Evolutionary conservation across 2,329 filamentous ascomycete genomes (phyloP).

Genomic region (Dothiorella sarmentorum): DNA sequence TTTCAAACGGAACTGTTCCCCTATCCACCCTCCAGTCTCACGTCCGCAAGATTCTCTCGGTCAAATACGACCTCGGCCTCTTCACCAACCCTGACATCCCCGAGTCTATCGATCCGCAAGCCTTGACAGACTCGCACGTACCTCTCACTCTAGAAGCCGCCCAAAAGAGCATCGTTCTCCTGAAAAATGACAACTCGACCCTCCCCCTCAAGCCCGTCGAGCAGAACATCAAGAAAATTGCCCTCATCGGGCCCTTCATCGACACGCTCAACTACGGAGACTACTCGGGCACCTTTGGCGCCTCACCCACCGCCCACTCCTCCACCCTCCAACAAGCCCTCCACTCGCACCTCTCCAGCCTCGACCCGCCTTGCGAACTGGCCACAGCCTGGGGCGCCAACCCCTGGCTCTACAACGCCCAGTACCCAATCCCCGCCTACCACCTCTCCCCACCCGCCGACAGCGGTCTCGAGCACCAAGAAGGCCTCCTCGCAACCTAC

Average conservation of each 20-base stretch:
- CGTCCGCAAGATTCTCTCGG: slow-evolving; percentile 37
- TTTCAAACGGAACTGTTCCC: slow-evolving; percentile 37
- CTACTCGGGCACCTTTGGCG: slow-evolving; percentile 44
- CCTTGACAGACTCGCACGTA: slow-evolving; percentile 36
- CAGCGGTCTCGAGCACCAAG: too few relatives aligned
- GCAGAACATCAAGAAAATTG: slow-evolving; percentile 35
- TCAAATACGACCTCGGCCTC: slow-evolving; percentile 46
- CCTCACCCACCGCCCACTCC: slow-evolving; percentile 39
- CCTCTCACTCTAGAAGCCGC: slow-evolving; percentile 42
- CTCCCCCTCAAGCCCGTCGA: slow-evolving; percentile 34
- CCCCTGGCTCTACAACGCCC: slow-evolving; percentile 45
- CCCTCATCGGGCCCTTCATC: slow-evolving; percentile 42
- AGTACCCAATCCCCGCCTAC: slow-evolving; percentile 44
- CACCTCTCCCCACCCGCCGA: slow-evolving; percentile 36
- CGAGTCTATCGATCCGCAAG: slow-evolving; percentile 32
- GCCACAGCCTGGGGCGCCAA: slow-evolving; percentile 44
- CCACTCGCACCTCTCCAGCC: slow-evolving; percentile 26
- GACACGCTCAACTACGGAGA: slow-evolving; percentile 45
- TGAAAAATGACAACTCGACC: slow-evolving; percentile 42
- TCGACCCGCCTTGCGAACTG: slow-evolving; percentile 29
- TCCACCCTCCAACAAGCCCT: slow-evolving; percentile 41
- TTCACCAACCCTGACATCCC: slow-evolving; percentile 41
- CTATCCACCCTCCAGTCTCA: slow-evolving; percentile 37
- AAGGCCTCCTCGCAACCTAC: slow-evolving; percentile 42
- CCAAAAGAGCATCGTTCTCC: slow-evolving; percentile 42